These are phyloP conservation scores for Penicillium subrubescens DNA, from an alignment of 495 filamentous ascomycete species.

Conservation along the genomic window DNA sequence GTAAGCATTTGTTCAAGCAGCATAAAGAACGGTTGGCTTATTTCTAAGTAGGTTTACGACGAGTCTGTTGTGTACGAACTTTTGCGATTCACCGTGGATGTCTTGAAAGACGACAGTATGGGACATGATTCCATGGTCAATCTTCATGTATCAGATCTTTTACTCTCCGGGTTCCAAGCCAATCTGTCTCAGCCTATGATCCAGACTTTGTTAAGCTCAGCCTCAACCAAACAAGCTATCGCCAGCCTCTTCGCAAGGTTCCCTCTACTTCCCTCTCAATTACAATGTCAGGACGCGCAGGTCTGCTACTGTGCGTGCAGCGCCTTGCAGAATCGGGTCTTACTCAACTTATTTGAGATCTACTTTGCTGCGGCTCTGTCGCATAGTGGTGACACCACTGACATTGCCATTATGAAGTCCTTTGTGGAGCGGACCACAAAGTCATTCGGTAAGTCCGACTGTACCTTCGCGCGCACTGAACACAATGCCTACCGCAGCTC, in stretches of 20 bases:
- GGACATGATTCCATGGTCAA: conserved; percentile 12
- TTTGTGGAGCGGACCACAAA: conserved; percentile 21
- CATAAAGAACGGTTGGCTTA: background rate
- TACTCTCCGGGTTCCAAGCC: conserved; percentile 30
- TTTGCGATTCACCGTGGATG: conserved; percentile 28
- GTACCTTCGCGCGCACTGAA: conserved; percentile 22
- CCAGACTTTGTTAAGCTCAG: conserved; percentile 11
- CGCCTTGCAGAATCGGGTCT: conserved; percentile 33
- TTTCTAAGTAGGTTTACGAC: conserved; percentile 22
- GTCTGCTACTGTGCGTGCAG: conserved; percentile 27
- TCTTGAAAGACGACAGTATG: conserved; percentile 17
- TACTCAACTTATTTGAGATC: conserved; percentile 32
- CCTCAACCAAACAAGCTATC: conserved; percentile 23
- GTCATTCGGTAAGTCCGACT: conserved; percentile 12
- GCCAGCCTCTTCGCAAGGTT: conserved; percentile 24
- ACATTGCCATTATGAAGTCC: conserved; percentile 15
- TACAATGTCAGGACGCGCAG: conserved; percentile 23
- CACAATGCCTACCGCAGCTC: conserved; percentile 14
- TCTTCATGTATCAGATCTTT: conserved; percentile 26
- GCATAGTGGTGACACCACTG: conserved; percentile 10
- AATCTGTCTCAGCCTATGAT: conserved; percentile 8
- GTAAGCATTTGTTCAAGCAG: conserved; percentile 23
- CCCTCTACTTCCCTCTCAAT: conserved; percentile 19
- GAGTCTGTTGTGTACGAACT: conserved; percentile 26
- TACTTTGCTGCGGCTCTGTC: conserved; percentile 27